Evolutionary conservation across 2,329 filamentous ascomycete genomes (phyloP).

Genomic region (Aureobasidium namibiae): DNA sequence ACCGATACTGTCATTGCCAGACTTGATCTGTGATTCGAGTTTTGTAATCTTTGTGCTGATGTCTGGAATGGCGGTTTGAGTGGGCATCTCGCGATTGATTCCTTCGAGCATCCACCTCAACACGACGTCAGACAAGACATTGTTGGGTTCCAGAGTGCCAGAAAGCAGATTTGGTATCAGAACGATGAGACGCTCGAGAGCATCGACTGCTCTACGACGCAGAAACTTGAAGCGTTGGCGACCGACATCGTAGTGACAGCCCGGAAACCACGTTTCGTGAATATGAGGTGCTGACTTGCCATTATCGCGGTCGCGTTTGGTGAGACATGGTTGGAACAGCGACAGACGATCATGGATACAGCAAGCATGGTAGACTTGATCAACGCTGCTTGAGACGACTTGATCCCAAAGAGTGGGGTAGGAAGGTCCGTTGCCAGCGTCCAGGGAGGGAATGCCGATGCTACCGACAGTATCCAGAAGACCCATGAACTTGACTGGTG

Average conservation of each 20-base stretch:
- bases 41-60: slow-evolving; percentile 16
- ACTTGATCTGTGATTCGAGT: slow-evolving; percentile 16
- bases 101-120: slow-evolving; percentile 25
- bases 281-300: slow-evolving; percentile 16
- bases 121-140: slow-evolving; percentile 26
- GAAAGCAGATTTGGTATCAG: slow-evolving; percentile 22
- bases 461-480: slow-evolving; percentile 29
- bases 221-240: slow-evolving; percentile 29
- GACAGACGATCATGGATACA: slow-evolving; percentile 28
- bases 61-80: slow-evolving; percentile 19
- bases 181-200: slow-evolving; percentile 23
- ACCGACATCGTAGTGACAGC: slow-evolving; percentile 30
- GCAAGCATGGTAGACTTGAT: slow-evolving; percentile 27
- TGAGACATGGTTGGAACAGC: slow-evolving; percentile 28
- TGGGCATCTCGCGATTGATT: slow-evolving; percentile 16
- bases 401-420: slow-evolving; percentile 31
- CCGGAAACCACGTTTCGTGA: slow-evolving; percentile 29
- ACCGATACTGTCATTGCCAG: slow-evolving; percentile 16
- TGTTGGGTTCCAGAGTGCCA: slow-evolving; percentile 26
- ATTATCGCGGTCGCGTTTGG: slow-evolving; percentile 13
- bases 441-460: slow-evolving; percentile 27
- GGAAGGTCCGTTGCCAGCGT: slow-evolving; percentile 28
- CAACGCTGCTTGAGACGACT: slow-evolving; percentile 24
- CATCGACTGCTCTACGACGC: slow-evolving; percentile 19
- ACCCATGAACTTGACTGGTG: slow-evolving; percentile 27